phyloP scores from a whole-genome alignment of 148 eudicot genomes.

The Beta vulgaris region DNA sequence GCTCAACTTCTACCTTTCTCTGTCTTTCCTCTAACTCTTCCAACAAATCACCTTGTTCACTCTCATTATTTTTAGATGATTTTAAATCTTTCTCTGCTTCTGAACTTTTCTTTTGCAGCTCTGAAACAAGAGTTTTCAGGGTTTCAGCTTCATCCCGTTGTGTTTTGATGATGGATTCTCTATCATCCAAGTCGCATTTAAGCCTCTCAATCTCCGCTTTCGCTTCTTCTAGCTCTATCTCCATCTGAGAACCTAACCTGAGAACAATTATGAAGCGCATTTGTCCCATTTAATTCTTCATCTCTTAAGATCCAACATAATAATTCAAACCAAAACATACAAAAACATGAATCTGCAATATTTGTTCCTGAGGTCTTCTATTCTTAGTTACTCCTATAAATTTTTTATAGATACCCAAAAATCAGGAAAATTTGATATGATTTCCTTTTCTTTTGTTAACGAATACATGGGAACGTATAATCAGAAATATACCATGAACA shows the following conservation, averaged over 20 bases:
- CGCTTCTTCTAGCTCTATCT: conserved; percentile 63
- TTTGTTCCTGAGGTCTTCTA: not conserved
- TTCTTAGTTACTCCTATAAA: not conserved
- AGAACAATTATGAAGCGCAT: not conserved
- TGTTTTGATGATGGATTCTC: conserved; percentile 42
- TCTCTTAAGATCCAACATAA: not conserved
- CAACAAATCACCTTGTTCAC: conserved; percentile 40
- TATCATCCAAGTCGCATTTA: conserved; percentile 29
- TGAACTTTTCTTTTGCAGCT: conserved; percentile 44
- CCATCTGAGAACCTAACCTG: conserved; percentile 38
- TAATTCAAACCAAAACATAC: not conserved
- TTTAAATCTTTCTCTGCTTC: conserved; percentile 37
- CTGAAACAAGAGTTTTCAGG: conserved; percentile 41
- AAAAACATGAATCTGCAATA: not conserved
- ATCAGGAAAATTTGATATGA: not conserved
- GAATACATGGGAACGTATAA: not conserved
- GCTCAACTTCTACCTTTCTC: conserved; percentile 58
- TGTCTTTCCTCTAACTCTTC: conserved; percentile 52
- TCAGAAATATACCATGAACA: not conserved
- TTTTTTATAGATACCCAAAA: not conserved
- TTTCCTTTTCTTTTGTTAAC: no score
- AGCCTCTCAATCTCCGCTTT: conserved; percentile 65
- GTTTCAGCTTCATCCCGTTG: conserved; percentile 46
- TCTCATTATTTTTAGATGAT: conserved; percentile 33
- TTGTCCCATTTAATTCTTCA: conserved; percentile 1